Percentiles rank a stretch among this genome's conserved stretches.
phyloP scores from a whole-genome alignment of 2,329 filamentous ascomycete species.

The Mollisia scopiformis region DNA sequence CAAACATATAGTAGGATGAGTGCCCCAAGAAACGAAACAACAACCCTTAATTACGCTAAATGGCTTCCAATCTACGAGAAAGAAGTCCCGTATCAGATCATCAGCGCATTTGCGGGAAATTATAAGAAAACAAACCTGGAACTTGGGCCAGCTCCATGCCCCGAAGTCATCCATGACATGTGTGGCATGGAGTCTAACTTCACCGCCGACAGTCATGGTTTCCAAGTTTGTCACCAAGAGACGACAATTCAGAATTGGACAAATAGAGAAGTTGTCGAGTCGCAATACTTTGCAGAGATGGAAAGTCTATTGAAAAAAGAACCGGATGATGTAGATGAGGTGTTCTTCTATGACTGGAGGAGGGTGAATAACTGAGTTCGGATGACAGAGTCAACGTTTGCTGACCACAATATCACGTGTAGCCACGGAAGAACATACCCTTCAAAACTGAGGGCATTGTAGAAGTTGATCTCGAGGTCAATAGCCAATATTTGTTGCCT shows the following conservation, averaged over 20 bases:
- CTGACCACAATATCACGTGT: background rate
- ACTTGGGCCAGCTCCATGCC: background rate
- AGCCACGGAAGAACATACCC: background rate
- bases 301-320: background rate
- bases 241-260: background rate
- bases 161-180: background rate
- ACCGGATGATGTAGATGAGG: background rate
- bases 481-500: slow-evolving; percentile 2
- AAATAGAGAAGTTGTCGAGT: background rate
- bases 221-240: slow-evolving; percentile 1
- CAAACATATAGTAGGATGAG: background rate
- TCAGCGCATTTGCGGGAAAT: background rate
- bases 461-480: background rate
- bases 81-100: background rate
- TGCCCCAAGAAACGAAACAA: background rate
- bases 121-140: background rate
- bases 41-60: background rate
- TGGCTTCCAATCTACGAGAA: background rate
- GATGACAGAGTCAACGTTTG: no score
- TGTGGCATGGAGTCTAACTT: background rate
- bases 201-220: background rate
- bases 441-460: background rate
- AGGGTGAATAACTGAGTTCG: no score
- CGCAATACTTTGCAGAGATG: background rate
- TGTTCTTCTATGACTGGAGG: slow-evolving; percentile 4